phyloP scores from a whole-genome alignment of 1,284 basidiomycete species.

The Trichosporon sp. region DNA sequence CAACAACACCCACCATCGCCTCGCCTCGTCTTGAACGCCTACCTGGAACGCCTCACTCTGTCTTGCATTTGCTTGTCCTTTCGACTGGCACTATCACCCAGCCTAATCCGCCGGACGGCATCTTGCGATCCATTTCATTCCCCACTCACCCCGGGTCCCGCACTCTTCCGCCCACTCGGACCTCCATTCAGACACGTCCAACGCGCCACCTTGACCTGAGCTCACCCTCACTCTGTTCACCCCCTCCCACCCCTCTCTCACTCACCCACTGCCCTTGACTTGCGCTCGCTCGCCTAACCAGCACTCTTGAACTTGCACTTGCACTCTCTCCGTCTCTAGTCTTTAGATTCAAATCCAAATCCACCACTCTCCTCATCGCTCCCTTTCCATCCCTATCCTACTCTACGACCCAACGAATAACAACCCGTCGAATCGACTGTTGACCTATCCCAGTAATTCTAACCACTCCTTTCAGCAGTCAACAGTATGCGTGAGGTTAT shows the following conservation, averaged over 20 bases:
- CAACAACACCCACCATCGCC: not conserved
- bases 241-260: too few relatives aligned
- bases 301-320: too few relatives aligned
- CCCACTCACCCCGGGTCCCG: not conserved
- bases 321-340: too few relatives aligned
- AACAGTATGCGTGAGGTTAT: conserved; percentile 45
- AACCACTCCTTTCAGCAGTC: conserved; percentile 12
- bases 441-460: conserved; percentile 1
- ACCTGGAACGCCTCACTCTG: too few relatives aligned
- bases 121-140: not conserved
- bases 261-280: too few relatives aligned
- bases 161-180: not conserved
- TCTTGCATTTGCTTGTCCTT: too few relatives aligned
- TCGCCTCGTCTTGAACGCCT: too few relatives aligned
- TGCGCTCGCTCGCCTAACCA: too few relatives aligned
- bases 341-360: too few relatives aligned
- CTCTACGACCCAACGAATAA: not conserved
- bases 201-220: not conserved
- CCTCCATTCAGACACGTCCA: not conserved
- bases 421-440: not conserved
- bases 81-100: too few relatives aligned
- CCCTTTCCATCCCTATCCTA: not conserved
- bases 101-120: not conserved
- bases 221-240: not conserved
- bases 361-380: not conserved